Conservation (phyloP, 2,329 filamentous ascomycete species). For the Arthrobotrys entomopaga region DNA sequence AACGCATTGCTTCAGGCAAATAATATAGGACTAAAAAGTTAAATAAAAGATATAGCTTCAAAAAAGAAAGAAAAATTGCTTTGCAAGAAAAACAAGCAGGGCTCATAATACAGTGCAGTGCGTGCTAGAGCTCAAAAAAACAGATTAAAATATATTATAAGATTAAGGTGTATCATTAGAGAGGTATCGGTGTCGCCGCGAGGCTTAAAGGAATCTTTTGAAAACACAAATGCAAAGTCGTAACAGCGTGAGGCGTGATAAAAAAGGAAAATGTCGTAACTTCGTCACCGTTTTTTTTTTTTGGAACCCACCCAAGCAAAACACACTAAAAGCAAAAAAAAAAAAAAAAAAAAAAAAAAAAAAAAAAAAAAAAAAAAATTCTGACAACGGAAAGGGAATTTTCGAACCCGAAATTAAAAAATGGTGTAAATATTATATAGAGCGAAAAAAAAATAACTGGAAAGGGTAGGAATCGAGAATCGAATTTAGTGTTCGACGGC, state of each 20-base stretch:
- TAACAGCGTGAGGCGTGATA: constrained; percentile 52
- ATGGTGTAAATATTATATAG: constrained; percentile 60
- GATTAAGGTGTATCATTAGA: constrained; percentile 56
- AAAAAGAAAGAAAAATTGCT: constrained; percentile 9
- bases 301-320: constrained; percentile 55
- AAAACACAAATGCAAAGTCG: constrained; percentile 55
- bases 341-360: constrained; percentile 57
- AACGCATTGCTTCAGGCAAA: constrained; percentile 6
- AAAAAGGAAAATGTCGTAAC: constrained; percentile 57
- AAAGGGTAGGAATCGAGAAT: not conserved
- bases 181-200: constrained; percentile 55
- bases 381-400: constrained; percentile 55
- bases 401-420: constrained; percentile 55
- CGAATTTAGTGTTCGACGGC: constrained; percentile 70
- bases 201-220: constrained; percentile 56
- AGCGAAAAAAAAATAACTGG: constrained; percentile 60
- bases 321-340: too few relatives aligned
- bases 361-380: constrained; percentile 58
- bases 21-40: too few relatives aligned
- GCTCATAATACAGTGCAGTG: constrained; percentile 47
- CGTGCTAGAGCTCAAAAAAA: constrained; percentile 15
- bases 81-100: constrained; percentile 33
- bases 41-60: too few relatives aligned
- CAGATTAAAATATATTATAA: constrained; percentile 49
- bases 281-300: constrained; percentile 55